Conservation (phyloP, 2,329 filamentous ascomycete genomes). For the Cryphonectria carpinicola region DNA sequence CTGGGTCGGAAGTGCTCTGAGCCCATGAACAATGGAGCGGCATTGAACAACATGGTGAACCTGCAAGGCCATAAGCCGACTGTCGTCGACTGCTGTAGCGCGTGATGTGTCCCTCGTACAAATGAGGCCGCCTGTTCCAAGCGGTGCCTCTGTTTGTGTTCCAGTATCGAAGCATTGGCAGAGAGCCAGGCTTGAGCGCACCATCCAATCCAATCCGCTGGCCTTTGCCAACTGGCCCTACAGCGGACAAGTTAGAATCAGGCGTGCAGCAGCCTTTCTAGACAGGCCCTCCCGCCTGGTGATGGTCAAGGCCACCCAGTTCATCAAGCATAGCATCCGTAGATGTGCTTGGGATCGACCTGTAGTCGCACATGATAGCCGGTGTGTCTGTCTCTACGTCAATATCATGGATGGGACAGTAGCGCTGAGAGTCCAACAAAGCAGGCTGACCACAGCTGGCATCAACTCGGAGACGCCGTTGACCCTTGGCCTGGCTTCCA, state of each 20-base stretch:
- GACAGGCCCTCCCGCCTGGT: not conserved
- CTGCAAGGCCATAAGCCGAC: not conserved
- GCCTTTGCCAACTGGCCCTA: not conserved
- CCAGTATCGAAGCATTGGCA: not conserved
- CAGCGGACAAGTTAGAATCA: not conserved
- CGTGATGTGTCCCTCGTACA: not conserved
- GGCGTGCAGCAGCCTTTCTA: not conserved
- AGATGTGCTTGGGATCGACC: not conserved
- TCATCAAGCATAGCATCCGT: not conserved
- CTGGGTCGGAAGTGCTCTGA: conserved; percentile 43
- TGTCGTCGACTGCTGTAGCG: not conserved
- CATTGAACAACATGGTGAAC: conserved; percentile 31
- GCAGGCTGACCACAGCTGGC: not conserved
- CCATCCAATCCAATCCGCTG: not conserved
- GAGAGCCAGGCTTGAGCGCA: not conserved
- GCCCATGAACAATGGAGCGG: conserved; percentile 39
- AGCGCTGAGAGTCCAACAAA: not conserved
- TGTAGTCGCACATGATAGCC: not conserved
- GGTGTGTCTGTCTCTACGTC: not conserved
- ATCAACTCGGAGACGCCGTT: not conserved
- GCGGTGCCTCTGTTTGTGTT: not conserved
- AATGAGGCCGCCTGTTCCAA: not conserved
- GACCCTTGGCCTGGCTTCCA: not conserved
- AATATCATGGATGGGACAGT: not conserved
- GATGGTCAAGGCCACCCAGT: not conserved